Percentiles rank a stretch among this genome's conserved stretches.
phyloP scores from a whole-genome alignment of 257 asterid genomes.

The Ajuga chamaepitys region DNA sequence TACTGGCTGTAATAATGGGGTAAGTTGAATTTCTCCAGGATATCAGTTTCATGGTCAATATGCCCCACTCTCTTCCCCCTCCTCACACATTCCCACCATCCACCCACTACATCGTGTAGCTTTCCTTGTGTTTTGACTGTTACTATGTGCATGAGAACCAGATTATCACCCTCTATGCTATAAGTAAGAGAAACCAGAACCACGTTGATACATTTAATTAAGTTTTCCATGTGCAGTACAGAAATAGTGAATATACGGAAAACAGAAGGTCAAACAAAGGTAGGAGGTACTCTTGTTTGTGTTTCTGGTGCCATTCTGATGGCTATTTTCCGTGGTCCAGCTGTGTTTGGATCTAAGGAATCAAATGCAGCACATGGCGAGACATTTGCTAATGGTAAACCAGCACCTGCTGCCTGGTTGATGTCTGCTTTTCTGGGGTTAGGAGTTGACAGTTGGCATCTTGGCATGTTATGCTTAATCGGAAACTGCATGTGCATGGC shows the following conservation, averaged over 20 bases:
- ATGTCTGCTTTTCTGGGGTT: constrained; percentile 45
- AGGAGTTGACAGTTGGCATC: constrained; percentile 73
- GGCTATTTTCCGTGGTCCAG: constrained; percentile 82
- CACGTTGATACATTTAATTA: constrained; percentile 4
- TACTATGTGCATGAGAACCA: not conserved
- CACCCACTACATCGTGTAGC: not conserved
- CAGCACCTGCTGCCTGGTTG: constrained; percentile 62
- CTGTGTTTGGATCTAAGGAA: constrained; percentile 51
- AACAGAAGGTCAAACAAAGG: constrained; percentile 70
- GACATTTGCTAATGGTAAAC: constrained; percentile 48
- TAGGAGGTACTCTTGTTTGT: constrained; percentile 75
- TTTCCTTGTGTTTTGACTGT: not conserved
- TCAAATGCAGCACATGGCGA: constrained; percentile 30
- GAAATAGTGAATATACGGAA: constrained; percentile 62
- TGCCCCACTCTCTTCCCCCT: not conserved
- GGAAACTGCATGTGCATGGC: constrained; percentile 93
- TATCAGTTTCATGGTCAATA: not conserved
- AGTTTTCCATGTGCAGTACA: constrained; percentile 55
- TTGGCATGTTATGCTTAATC: constrained; percentile 80
- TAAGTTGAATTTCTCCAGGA: constrained; percentile 31
- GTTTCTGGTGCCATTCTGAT: constrained; percentile 79
- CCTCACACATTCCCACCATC: too few species aligned
- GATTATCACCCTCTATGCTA: too few species aligned
- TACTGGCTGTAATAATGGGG: constrained; percentile 88
- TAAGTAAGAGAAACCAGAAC: too few species aligned